These are phyloP conservation scores for Brassica cretica DNA, from an alignment of 345 rosid genomes.

Conservation along the genomic window DNA sequence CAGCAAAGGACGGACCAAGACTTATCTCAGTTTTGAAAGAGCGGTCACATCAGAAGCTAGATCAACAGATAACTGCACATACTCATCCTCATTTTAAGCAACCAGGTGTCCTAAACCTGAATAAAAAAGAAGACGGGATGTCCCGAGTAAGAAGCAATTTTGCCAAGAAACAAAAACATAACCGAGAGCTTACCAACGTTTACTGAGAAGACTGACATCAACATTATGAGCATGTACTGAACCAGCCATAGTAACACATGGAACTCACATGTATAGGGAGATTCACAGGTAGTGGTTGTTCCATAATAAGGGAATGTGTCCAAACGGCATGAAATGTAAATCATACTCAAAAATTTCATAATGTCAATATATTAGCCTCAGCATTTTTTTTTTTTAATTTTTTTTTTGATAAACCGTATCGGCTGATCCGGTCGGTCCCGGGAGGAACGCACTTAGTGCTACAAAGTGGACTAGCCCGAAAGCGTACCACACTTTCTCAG, in stretches of 20 bases:
- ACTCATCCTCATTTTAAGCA: conserved; percentile 87
- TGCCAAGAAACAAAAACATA: background rate
- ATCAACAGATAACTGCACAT: conserved; percentile 70
- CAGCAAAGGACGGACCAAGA: conserved; percentile 65
- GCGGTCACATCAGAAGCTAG: conserved; percentile 77
- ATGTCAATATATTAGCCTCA: background rate
- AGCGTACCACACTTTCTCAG: no score
- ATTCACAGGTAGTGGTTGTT: conserved; percentile 89
- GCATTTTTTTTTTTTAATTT: no score
- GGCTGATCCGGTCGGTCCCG: no score
- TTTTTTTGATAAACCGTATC: no score
- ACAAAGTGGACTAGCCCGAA: no score
- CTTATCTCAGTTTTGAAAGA: conserved; percentile 75
- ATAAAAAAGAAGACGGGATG: conserved; percentile 21
- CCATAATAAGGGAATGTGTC: conserved; percentile 99
- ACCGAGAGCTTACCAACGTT: conserved; percentile 65
- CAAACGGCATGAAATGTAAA: conserved; percentile 55
- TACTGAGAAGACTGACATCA: conserved; percentile 17
- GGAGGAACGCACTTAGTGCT: no score
- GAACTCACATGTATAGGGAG: no score
- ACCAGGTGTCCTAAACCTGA: conserved; percentile 79
- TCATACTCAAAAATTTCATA: background rate
- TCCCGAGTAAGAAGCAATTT: background rate
- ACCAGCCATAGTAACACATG: no score
- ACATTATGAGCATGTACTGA: no score